Percentiles rank a stretch among this genome's conserved stretches.
Evolutionary conservation across 768 basidiomycete genomes (phyloP).

Genomic region (Kwoniella pini): DNA sequence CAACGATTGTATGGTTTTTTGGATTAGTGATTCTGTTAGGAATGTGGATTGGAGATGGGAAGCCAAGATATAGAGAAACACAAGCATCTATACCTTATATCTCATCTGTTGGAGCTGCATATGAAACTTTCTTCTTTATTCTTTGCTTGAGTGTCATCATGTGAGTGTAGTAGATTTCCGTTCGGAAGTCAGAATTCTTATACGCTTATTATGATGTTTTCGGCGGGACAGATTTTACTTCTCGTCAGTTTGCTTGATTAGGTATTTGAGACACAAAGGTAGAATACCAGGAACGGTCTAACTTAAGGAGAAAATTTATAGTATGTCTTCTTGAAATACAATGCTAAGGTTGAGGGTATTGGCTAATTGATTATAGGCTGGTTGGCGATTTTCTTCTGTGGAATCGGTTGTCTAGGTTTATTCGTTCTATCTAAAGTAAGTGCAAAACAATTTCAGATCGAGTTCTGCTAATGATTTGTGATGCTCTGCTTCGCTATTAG

Average conservation of each 20-base stretch:
- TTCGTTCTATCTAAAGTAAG: conserved; percentile 44
- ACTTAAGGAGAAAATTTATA: conserved; percentile 37
- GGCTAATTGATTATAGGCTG: conserved; percentile 27
- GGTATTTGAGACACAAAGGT: conserved; percentile 53
- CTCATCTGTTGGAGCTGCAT: conserved; percentile 44
- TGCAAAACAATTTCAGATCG: not conserved
- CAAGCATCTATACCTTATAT: conserved; percentile 43
- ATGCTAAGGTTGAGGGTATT: not conserved
- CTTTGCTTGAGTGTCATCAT: conserved; percentile 16
- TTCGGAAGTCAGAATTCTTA: not conserved
- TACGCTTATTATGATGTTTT: not conserved
- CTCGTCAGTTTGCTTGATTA: conserved; percentile 42
- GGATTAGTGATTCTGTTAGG: conserved; percentile 36
- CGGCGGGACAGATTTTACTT: conserved; percentile 44
- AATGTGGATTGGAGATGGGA: conserved; percentile 32
- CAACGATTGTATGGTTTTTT: conserved; percentile 35
- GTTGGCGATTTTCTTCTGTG: conserved; percentile 45
- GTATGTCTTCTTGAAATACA: conserved; percentile 7
- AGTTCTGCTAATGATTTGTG: not conserved
- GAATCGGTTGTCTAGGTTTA: conserved; percentile 45
- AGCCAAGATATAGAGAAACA: conserved; percentile 34
- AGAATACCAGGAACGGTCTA: conserved; percentile 46
- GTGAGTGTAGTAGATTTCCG: not conserved
- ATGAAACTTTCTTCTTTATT: conserved; percentile 28
- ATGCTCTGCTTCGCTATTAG: not conserved